Percentiles rank a stretch among this genome's conserved stretches.
phyloP scores from a whole-genome alignment of 2,329 filamentous ascomycete species.

The Aspergillus persii region DNA sequence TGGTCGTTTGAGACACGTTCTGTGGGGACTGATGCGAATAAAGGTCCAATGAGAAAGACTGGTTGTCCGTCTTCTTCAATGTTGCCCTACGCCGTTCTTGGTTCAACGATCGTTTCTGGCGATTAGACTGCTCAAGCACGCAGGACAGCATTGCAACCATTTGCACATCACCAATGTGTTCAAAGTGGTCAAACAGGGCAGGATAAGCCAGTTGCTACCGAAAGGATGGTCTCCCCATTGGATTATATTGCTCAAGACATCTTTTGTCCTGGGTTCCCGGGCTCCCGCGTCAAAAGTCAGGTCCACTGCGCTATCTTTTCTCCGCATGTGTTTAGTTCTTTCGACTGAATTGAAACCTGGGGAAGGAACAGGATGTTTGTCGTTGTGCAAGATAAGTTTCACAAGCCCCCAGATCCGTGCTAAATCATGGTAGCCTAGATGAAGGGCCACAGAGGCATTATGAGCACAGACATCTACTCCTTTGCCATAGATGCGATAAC shows the following conservation, averaged over 20 bases:
- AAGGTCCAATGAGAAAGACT: slow-evolving; percentile 48
- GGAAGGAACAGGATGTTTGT: slow-evolving; percentile 68
- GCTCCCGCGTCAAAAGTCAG: slow-evolving; percentile 27
- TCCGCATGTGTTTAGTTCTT: slow-evolving; percentile 49
- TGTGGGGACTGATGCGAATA: slow-evolving; percentile 43
- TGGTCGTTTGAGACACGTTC: slow-evolving; percentile 42
- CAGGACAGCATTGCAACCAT: slow-evolving; percentile 66
- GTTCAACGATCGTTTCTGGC: slow-evolving; percentile 35
- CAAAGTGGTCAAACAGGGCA: slow-evolving; percentile 59
- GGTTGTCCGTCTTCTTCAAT: slow-evolving; percentile 43
- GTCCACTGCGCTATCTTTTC: slow-evolving; percentile 34
- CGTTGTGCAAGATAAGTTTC: slow-evolving; percentile 71
- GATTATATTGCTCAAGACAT: slow-evolving; percentile 44
- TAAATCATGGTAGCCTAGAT: slow-evolving; percentile 67
- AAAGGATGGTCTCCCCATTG: slow-evolving; percentile 60
- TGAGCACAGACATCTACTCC: slow-evolving; percentile 77
- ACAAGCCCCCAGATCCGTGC: slow-evolving; percentile 82
- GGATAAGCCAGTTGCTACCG: slow-evolving; percentile 56
- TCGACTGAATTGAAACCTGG: slow-evolving; percentile 65
- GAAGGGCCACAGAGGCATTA: slow-evolving; percentile 75
- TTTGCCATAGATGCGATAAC: slow-evolving; percentile 82
- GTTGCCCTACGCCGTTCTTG: slow-evolving; percentile 11
- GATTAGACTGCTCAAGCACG: slow-evolving; percentile 53
- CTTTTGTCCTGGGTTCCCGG: slow-evolving; percentile 35
- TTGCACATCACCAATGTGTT: slow-evolving; percentile 60